Base-by-base conservation (phyloP, 176 grass and related monocot genomes). In the Carex kokanica region DNA sequence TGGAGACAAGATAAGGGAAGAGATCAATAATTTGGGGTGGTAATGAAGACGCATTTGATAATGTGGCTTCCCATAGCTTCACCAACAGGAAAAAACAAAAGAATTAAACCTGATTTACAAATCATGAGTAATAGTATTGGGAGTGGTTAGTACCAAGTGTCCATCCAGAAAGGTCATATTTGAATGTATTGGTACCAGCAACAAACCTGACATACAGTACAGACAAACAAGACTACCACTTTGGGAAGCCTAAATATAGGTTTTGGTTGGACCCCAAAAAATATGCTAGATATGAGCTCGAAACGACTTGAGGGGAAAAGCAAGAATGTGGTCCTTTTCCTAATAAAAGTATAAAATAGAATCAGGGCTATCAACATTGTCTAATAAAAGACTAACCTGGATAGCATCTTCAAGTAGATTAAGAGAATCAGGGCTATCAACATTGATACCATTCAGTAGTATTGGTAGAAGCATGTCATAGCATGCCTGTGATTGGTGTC, bases 361-460 rank as follows among this genome's bases (percentile, higher is more conserved):
- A 49, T 49, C 45, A 49, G 45, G 45, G 45, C 45, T 12, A 49
- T 49, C 45, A 49, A 49, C 45, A 78, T 56, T 54, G 17, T 71
- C 67, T 12, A 78, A 56, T 55, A 32, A 78, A 84, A 36, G 60
- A 88, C 86, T 88, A 83, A 99, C 96, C 89, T 95, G 78, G 75
- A 99, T 67, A 89, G 92, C 92, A 78, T 95, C 96, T 88, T 99
- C 96, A 0, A 99, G 96, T 86, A 99, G 96, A 89, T 98, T 98
- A 88, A 98, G 96, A 88, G 96, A 88, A 90, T 98, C 96, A 64
- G 96, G 93, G 70, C 84, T 93, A 49, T 98, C 91, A 69, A 90
- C 69, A 88, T 98, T 90, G 62, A 95, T 91, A 78, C 93, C 93
- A 86, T 84, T 93, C 86, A 85, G 93, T 41, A 99, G 81, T 86